Evolutionary conservation across 345 rosid species (phyloP).

Genomic region (Lepidium sativum): DNA sequence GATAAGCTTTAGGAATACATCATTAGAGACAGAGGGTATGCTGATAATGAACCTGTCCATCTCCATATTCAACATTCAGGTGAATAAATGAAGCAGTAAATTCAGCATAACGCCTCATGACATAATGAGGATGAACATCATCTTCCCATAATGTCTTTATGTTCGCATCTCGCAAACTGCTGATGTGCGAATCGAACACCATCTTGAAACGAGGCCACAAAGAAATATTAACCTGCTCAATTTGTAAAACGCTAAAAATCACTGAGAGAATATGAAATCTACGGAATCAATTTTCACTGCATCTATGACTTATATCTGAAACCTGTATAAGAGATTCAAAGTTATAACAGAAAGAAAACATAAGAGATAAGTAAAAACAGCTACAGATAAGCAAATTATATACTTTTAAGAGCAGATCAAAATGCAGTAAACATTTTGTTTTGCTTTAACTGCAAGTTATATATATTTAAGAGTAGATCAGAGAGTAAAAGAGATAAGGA

Average conservation of each 20-base stretch:
- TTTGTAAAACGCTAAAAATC: conserved; percentile 9
- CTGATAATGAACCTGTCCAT: conserved; percentile 67
- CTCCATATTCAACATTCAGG: conserved; percentile 89
- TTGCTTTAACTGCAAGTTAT: neutral
- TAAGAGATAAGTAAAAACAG: conserved; percentile 12
- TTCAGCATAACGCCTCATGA: conserved; percentile 98
- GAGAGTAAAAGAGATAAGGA: neutral
- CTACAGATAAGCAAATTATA: neutral
- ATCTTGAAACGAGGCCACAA: conserved; percentile 98
- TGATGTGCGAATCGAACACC: conserved; percentile 89
- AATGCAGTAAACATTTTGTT: neutral
- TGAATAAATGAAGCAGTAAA: conserved; percentile 96
- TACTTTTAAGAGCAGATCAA: neutral
- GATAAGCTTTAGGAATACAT: neutral
- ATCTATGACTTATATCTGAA: neutral
- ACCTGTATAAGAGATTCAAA: neutral
- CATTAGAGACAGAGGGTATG: conserved; percentile 5
- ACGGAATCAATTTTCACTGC: neutral
- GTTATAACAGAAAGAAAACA: too few species aligned
- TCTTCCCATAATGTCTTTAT: conserved; percentile 92
- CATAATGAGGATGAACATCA: conserved; percentile 98
- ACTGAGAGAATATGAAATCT: neutral
- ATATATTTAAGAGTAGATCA: conserved; percentile 1
- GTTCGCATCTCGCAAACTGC: conserved; percentile 85
- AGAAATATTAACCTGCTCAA: conserved; percentile 79